phyloP scores from a whole-genome alignment of 805 yeast species.

The Saturnispora gosingensis region DNA sequence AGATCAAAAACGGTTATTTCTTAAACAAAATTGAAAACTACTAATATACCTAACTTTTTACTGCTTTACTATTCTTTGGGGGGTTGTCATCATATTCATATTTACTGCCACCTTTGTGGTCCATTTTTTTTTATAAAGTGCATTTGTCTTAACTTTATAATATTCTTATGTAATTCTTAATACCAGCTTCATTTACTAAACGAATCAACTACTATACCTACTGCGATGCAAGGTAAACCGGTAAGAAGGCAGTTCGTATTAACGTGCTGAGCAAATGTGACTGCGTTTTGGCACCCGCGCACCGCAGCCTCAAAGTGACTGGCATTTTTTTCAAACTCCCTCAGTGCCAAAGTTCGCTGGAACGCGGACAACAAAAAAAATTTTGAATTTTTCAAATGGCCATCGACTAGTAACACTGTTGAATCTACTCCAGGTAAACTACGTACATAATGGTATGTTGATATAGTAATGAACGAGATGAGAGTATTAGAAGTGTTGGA shows the following conservation, averaged over 20 bases:
- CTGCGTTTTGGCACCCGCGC: slow-evolving; percentile 1
- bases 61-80: neutral
- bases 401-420: neutral
- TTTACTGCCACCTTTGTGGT: neutral
- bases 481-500: neutral
- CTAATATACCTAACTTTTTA: neutral
- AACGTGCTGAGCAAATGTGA: neutral
- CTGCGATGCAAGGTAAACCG: too few species aligned
- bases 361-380: neutral
- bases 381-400: slow-evolving; percentile 3
- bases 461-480: neutral
- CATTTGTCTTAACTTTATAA: neutral
- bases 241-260: too few species aligned
- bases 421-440: slow-evolving; percentile 4
- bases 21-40: slow-evolving; percentile 7
- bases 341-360: neutral
- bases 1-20: slow-evolving; percentile 17
- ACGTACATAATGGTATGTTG: slow-evolving; percentile 6
- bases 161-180: neutral
- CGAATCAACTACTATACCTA: too few species aligned
- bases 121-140: neutral
- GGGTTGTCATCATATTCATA: neutral
- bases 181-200: too few species aligned
- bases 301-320: slow-evolving; percentile 2
- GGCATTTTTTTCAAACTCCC: neutral